Base-by-base conservation (phyloP, 805 yeast genomes). In the Sugiyamaella marilandica region DNA sequence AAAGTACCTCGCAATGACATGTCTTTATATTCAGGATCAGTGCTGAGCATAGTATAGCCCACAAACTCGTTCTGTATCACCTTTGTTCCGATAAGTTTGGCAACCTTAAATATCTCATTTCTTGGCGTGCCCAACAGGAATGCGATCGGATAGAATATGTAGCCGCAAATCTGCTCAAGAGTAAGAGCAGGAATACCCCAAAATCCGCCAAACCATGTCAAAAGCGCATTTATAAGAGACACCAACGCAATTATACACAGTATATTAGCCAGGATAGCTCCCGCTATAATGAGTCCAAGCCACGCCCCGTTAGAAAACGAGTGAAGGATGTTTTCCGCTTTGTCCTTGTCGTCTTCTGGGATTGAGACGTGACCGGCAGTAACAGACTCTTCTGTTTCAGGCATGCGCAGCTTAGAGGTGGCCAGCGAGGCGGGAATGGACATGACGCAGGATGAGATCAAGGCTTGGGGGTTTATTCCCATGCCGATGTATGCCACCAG, bases 391-490 rank as follows among this genome's bases (percentile, higher is more conserved):
- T 81, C 85, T 3, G 77, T 74, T 60, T 81, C 86, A 13, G 86
- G 86, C 56, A 67, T 70, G 62, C 85, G 74, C 55, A 81, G 70
- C 60, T 81, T 81, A 13, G 84, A 77, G 19, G 80, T 78, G 2
- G 84, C 83, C 54, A 81, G 68, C 7, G 84, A 76, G 36, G 83
- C 83, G 5, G 86, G 86, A 62, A 81, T 80, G 1, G 85, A 80
- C 86, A 81, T 81, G 50, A 82, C 82, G 71, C 86, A 82, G 29
- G 84, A 77, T n/a, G 83, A 77, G 14, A 81, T 79, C 62, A 82
- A 71, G 5, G 84, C 84, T 59, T 80, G 83, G 2, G 85, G 73
- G 59, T 78, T 80, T 59, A 82, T 74, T 33, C 86, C 86, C 65
- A 81, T 71, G 2, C 83, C 82, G 54, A 82, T 79, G 64, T 82